These are phyloP conservation scores for Neurospora cerealis DNA, from an alignment of 495 filamentous ascomycete genomes.

Conservation along the genomic window DNA sequence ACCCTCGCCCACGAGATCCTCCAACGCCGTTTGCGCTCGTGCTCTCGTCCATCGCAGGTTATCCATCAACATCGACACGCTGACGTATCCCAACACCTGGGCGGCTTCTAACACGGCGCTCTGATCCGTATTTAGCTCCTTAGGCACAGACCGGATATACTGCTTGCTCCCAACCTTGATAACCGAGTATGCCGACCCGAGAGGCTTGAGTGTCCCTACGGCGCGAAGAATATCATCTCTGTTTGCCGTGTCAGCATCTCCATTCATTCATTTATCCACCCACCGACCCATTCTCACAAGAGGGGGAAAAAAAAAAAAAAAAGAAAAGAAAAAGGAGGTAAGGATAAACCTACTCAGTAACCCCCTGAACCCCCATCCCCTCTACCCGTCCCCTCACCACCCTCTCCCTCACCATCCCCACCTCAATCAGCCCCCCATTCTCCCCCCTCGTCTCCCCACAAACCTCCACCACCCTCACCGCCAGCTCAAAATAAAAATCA, in stretches of 20 bases:
- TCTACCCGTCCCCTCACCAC: slow-evolving; percentile 64
- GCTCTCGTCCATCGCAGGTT: slow-evolving; percentile 83
- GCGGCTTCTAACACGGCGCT: slow-evolving; percentile 83
- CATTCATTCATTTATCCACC: background rate
- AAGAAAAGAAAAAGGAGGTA: background rate
- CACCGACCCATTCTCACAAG: background rate
- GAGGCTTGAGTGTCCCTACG: slow-evolving; percentile 74
- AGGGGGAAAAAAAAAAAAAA: background rate
- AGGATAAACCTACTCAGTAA: slow-evolving; percentile 43
- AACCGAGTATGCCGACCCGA: slow-evolving; percentile 80
- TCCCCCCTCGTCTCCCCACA: slow-evolving; percentile 79
- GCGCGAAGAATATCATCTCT: slow-evolving; percentile 89
- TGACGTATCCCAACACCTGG: slow-evolving; percentile 77
- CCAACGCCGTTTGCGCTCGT: slow-evolving; percentile 76
- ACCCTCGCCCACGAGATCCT: slow-evolving; percentile 82
- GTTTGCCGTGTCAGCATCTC: background rate
- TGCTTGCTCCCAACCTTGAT: slow-evolving; percentile 69
- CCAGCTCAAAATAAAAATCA: slow-evolving; percentile 97
- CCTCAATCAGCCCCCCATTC: slow-evolving; percentile 84
- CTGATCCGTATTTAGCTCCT: slow-evolving; percentile 94
- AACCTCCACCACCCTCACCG: slow-evolving; percentile 85
- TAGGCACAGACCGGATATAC: slow-evolving; percentile 88
- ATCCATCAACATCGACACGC: slow-evolving; percentile 80
- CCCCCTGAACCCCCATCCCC: slow-evolving; percentile 63
- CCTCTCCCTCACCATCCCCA: slow-evolving; percentile 66